phyloP scores from a whole-genome alignment of 306 rosid species.

The barrel medic (Medicago truncatula) region MtrunA17r5.0-ANR NC_053049.1:46404501-46405000 shows the following conservation, averaged over 20 bases:
- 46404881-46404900: conserved; percentile 97
- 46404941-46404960: conserved; percentile 99
- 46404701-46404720: neutral
- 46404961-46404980: conserved; percentile 98
- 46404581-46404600: neutral
- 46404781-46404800: conserved; percentile 36
- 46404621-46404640: neutral
- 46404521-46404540: neutral
- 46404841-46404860: conserved; percentile 92
- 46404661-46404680: neutral
- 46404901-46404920: conserved; percentile 97
- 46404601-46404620: neutral
- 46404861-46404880: conserved; percentile 95
- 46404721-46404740: neutral
- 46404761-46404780: neutral
- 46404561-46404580: neutral
- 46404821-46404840: conserved; percentile 85
- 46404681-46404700: neutral
- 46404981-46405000: conserved; percentile 87
- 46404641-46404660: neutral
- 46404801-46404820: conserved; percentile 71
- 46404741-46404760: neutral
- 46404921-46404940: conserved; percentile 98
- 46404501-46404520: neutral
- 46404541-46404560: neutral